A percentile compares a stretch with the other conserved stretches of the same genome.
Conservation (phyloP, 148 eudicot species). For the Rhododendron williamsianum region DNA sequence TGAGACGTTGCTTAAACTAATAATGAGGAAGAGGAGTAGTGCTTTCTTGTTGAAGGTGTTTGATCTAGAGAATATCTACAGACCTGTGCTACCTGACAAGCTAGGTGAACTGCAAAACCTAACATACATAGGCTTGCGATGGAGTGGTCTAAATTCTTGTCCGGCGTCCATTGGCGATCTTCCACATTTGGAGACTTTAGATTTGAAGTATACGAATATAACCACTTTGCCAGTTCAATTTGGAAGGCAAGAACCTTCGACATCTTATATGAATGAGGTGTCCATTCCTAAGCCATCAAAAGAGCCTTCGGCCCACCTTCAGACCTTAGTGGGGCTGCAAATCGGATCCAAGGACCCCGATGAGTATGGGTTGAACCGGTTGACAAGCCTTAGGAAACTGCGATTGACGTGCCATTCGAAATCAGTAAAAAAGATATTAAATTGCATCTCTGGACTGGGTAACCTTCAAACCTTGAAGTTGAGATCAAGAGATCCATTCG, state of each 20-base stretch:
- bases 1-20: conserved; percentile 25
- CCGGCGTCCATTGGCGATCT: neutral
- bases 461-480: neutral
- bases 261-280: neutral
- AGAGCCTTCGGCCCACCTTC: neutral
- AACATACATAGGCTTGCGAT: conserved; percentile 36
- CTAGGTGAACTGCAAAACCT: conserved; percentile 34
- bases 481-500: neutral
- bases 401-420: neutral
- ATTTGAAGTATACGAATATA: conserved; percentile 3
- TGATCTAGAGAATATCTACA: conserved; percentile 47
- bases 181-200: neutral
- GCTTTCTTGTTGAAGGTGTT: conserved; percentile 38
- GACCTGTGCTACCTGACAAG: conserved; percentile 39
- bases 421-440: neutral
- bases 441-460: neutral
- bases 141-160: neutral
- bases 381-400: neutral
- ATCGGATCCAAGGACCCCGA: neutral
- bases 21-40: conserved; percentile 13
- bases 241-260: neutral
- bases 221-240: neutral
- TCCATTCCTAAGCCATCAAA: neutral
- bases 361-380: neutral
- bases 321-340: neutral